Evolutionary conservation across 2,329 filamentous ascomycete species (phyloP).

Genomic region (Xylaria sp.): DNA sequence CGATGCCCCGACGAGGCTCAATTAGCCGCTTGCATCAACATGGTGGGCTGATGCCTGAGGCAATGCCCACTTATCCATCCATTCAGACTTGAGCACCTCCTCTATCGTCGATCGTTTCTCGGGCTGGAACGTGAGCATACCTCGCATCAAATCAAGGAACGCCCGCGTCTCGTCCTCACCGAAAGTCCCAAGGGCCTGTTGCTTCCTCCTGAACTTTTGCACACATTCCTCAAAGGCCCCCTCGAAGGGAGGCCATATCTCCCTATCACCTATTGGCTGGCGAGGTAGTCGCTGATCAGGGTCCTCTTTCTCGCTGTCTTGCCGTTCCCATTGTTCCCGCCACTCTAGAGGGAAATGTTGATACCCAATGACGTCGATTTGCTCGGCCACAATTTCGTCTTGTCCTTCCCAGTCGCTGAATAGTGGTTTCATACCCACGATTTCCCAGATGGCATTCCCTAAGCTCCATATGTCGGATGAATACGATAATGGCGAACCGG

Average conservation of each 20-base stretch:
- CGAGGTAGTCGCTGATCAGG: not conserved
- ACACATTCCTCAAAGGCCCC: not conserved
- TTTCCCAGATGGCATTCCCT: not conserved
- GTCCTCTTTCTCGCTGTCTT: not conserved
- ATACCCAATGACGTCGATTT: not conserved
- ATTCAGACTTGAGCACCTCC: not conserved
- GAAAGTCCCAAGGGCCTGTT: not conserved
- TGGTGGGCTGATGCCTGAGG: not conserved
- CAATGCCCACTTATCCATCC: not conserved
- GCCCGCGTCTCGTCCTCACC: not conserved
- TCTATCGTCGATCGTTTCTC: not conserved
- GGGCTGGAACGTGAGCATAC: not conserved
- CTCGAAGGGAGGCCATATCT: not conserved
- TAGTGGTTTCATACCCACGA: not conserved
- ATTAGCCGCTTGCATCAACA: not conserved
- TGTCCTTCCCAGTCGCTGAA: not conserved
- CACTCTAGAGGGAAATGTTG: not conserved
- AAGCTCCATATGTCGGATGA: conserved; percentile 6
- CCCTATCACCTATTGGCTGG: not conserved
- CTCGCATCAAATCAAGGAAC: conserved; percentile 2
- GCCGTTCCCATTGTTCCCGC: not conserved
- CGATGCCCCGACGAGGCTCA: not conserved
- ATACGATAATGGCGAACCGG: not conserved
- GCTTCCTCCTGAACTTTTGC: not conserved
- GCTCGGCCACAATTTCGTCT: not conserved